Base-by-base conservation (phyloP, 768 basidiomycete genomes). In the Mycena metata region DNA sequence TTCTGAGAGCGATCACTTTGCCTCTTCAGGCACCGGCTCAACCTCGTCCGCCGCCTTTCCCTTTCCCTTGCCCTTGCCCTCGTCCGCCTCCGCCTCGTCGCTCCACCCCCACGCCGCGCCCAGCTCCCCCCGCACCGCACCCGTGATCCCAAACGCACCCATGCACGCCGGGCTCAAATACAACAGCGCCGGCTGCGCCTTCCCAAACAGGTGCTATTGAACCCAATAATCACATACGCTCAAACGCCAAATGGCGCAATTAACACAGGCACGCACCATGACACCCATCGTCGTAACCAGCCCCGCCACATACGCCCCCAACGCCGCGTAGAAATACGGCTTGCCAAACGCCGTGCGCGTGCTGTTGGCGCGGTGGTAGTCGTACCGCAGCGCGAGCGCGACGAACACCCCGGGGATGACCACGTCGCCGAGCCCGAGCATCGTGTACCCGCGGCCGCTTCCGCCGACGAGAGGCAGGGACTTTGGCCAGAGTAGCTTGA, bases 351-450 rank as follows among this genome's bases (percentile, higher is more conserved):
- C 72, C 8, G 74, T 66, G n/a, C n/a, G n/a, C n/a, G 26, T 78
- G 69, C 30, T n/a, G 77, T 71, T 64, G 70, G 76, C 74, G 54
- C 84, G 85, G 70, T 87, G 80, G 60, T 87, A 79, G 82, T 98
- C 97, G 79, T 92, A 96, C 42, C 97, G 92, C 47, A 98, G 85
- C 5, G 91, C 95, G 16, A 96, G 86, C 19, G 94, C 91, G 57
- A 98, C 82, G 79, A 98, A 93, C 41, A 86, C 83, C 24, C 86
- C 86, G 16, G 86, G 86, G 10, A 87, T 79, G n/a, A 88, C 84
- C 46, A 97, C 89, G 77, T 98, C 96, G 26, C 96, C 96, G 1
- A 99, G 83, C 2, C 97, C 97, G 35, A 99, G 90, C 90, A 98
- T 91, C 35, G 95, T 92, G 76, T 88, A 93, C 5, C 94, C 95